Evolutionary conservation across 768 basidiomycete genomes (phyloP), one percentile per base, ranked within the genome.

Genomic region (Multifurca ochricompacta): DNA sequence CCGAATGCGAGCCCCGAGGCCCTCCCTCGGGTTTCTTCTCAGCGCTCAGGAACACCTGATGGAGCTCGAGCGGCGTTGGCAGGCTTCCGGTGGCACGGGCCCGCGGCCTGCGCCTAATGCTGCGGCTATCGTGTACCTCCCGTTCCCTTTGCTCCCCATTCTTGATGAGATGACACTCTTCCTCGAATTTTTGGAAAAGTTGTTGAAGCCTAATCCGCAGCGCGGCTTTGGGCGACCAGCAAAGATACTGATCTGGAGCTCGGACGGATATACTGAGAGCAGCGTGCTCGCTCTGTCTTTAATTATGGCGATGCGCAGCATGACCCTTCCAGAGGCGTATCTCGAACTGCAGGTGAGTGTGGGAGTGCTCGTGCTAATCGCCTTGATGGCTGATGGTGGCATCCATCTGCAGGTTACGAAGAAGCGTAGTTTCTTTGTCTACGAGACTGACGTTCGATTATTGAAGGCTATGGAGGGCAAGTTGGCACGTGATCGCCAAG

Each of bases 201-300:
- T 85, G 68, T 67, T 86, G 18, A 72, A 73, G 41, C 83, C 84
- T 1, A 62, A 71, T 28, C 56, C 66, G 21, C 40, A 25, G 48
- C 51, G 56, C n/a, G 52, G 56, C 19, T 31, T 48, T 25, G 53
- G 54, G 27, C 74, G 69, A 52, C 87, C 86, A 5, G 71, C 83
- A 51, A 89, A 90, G 65, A 71, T 93, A 51, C 76, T 93, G 58
- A 67, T 93, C 27, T 88, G 91, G 68, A 87, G 85, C 16, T 78
- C 84, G 16, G 91, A 94, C 66, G 91, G 90, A 45, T 92, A 95
- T 72, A 97, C 95, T 21, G 94, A 97, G 68, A 87, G 89, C 9
- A 87, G 86, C 23, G 82, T 94, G 6, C 82, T 91, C 48, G 93
- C 92, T 19, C 74, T 97, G 49, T 81, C 82, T 59, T 79, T 95